phyloP scores from a whole-genome alignment of 2,329 filamentous ascomycete species.

The Aspergillus cejpii region DNA sequence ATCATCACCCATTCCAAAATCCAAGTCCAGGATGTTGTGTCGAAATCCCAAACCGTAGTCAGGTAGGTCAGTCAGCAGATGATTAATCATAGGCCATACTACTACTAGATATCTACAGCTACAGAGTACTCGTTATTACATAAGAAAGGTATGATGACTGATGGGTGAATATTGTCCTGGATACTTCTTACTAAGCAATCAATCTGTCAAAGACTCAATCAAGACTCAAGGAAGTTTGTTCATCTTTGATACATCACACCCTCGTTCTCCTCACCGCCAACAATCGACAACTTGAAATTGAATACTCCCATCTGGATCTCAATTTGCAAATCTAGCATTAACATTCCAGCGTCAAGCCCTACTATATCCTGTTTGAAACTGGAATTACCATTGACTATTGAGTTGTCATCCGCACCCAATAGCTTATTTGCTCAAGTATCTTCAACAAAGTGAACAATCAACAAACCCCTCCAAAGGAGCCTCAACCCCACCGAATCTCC shows the following conservation, averaged over 20 bases:
- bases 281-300: constrained; percentile 6
- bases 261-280: constrained; percentile 16
- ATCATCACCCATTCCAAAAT: too few relatives aligned
- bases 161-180: too few relatives aligned
- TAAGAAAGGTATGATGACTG: too few relatives aligned
- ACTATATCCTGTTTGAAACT: constrained; percentile 7
- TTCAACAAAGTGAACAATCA: too few relatives aligned
- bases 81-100: too few relatives aligned
- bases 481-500: constrained; percentile 26
- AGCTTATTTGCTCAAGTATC: constrained; percentile 8
- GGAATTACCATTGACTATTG: constrained; percentile 9
- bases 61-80: too few relatives aligned
- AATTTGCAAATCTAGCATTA: constrained; percentile 1
- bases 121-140: too few relatives aligned
- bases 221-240: too few relatives aligned
- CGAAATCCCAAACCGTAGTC: too few relatives aligned
- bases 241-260: constrained; percentile 7
- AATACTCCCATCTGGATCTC: constrained; percentile 4
- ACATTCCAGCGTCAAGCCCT: constrained; percentile 4
- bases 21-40: too few relatives aligned
- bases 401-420: constrained; percentile 9
- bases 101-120: too few relatives aligned
- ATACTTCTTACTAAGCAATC: background rate
- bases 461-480: constrained; percentile 22
- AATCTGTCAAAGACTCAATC: too few relatives aligned